Percentiles rank a stretch among this genome's conserved stretches.
Conservation (phyloP, 345 rosid species). For the Camelina sativa region DNA sequence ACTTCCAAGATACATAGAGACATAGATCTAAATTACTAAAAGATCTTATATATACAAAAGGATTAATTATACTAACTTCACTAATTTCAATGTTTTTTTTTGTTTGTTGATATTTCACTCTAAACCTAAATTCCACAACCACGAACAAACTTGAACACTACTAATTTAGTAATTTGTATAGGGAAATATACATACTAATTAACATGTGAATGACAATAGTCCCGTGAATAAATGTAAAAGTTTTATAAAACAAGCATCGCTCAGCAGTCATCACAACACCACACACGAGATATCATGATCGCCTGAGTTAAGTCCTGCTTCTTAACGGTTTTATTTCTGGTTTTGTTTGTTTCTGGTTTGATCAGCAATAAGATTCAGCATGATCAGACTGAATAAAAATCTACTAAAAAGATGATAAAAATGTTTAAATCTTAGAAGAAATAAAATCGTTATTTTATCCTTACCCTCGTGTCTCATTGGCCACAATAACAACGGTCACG, state of each 20-base stretch:
- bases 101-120: neutral
- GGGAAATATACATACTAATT: neutral
- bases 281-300: neutral
- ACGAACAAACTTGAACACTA: neutral
- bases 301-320: neutral
- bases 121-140: neutral
- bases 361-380: neutral
- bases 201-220: neutral
- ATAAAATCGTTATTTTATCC: neutral
- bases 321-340: neutral
- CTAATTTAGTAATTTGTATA: neutral
- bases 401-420: neutral
- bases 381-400: neutral
- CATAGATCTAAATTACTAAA: neutral
- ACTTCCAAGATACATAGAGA: neutral
- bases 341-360: neutral
- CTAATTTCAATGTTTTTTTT: too few species aligned
- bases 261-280: neutral
- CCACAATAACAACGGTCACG: slow-evolving; percentile 43
- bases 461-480: slow-evolving; percentile 36
- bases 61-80: too few species aligned
- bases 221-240: neutral
- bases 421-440: neutral
- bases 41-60: too few species aligned
- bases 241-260: neutral